These are phyloP conservation scores for Trichoderma koningii DNA, from an alignment of 2,329 filamentous ascomycete genomes.

Conservation along the genomic window DNA sequence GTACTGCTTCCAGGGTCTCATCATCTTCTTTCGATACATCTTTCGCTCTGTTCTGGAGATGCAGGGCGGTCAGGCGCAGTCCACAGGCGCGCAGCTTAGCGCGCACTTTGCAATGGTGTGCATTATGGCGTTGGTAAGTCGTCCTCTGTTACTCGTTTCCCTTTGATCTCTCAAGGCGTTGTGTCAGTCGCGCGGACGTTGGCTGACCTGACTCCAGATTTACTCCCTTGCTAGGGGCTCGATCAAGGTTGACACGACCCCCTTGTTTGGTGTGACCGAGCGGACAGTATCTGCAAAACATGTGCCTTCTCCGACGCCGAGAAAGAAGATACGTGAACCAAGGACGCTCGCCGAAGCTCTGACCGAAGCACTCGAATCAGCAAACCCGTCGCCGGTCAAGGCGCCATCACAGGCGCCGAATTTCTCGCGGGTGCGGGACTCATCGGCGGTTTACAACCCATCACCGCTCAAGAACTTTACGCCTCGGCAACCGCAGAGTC, in stretches of 20 bases:
- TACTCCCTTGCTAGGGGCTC: conserved; percentile 47
- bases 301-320: conserved; percentile 30
- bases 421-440: neutral
- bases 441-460: conserved; percentile 9
- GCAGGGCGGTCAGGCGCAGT: conserved; percentile 43
- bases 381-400: conserved; percentile 27
- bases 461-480: conserved; percentile 25
- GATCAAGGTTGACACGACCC: conserved; percentile 59
- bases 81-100: conserved; percentile 47
- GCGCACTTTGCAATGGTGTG: conserved; percentile 58
- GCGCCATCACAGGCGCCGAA: conserved; percentile 26
- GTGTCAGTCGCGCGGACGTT: neutral
- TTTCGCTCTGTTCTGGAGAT: conserved; percentile 49
- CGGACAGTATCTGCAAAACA: conserved; percentile 35
- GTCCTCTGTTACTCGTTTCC: neutral
- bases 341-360: conserved; percentile 49
- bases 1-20: conserved; percentile 65
- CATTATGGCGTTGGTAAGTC: conserved; percentile 56
- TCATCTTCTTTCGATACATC: conserved; percentile 57
- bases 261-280: conserved; percentile 48
- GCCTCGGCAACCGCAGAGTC: neutral
- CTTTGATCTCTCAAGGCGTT: neutral
- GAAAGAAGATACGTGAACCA: conserved; percentile 37
- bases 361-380: conserved; percentile 40
- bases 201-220: conserved; percentile 43